Evolutionary conservation across 371 early-diverging fungal genomes (phyloP), one percentile per base, ranked within the genome.

Genomic region (Mortierella sp.): DNA sequence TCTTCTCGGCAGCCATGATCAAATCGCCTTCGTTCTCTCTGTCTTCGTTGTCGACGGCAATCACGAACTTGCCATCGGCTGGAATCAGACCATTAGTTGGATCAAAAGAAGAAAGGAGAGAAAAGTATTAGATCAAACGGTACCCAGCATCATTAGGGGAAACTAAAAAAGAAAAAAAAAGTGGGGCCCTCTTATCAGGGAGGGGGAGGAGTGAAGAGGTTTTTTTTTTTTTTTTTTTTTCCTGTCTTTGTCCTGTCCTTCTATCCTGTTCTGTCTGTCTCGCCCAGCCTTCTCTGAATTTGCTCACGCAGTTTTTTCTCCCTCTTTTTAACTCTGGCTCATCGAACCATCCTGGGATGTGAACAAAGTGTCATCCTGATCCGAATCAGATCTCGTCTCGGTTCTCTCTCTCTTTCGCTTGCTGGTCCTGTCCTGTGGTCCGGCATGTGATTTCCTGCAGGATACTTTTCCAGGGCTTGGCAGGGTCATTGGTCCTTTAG

Each of bases 21-120:
- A 98, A 82, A 74, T 98, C 99, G 59, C 99, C 99, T 76, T 98
- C 99, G 75, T 98, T 98, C 85, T 98, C 99, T 9, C 98, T 92
- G 75, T 96, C 97, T 72, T 97, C 97, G 80, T 97, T 93, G 83
- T 98, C 99, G 81, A 97, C 94, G 0, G 94, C 98, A 57, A 98
- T 86, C 23, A 98, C 86, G 73, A 96, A 93, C 70, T 96, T 88
- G 61, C 97, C 96, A 25, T 84, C 84, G 55, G 87, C 92, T 83
- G 61, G 15, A 18, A 50, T 19, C 1, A 19, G 18, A 23, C 29
- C 15, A 86, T 76, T 70, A 57, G 29, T 57, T 51, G 62, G 71
- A 28, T 6, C 23, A 11, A 65, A 25, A 62, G 19, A 51, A 62
- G 60, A 70, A 43, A 44, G 46, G 23, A 51, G 30, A 30, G 19